Conservation (phyloP, 257 asterid genomes). For the Solanum bukasovii region DNA sequence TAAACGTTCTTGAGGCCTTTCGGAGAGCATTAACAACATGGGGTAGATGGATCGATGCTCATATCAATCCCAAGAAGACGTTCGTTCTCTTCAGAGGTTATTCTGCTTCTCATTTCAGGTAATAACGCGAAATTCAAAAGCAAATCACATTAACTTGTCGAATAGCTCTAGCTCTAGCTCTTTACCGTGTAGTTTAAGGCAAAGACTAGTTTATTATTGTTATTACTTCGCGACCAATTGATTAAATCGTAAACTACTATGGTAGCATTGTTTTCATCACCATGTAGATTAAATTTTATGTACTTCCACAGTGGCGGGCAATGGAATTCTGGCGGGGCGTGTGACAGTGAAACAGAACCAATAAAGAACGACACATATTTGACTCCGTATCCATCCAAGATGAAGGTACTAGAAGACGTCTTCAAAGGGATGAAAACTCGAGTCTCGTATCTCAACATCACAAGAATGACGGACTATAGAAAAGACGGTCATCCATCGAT, state of each 20-base stretch:
- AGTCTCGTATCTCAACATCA: conserved; percentile 47
- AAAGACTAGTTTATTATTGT: neutral
- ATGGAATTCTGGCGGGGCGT: conserved; percentile 74
- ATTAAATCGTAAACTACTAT: neutral
- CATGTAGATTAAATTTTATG: neutral
- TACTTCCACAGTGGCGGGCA: conserved; percentile 52
- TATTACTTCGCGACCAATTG: neutral
- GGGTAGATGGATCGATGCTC: conserved; percentile 70
- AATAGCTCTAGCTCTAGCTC: neutral
- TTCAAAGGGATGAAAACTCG: conserved; percentile 45
- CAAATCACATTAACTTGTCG: neutral
- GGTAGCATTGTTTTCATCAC: neutral
- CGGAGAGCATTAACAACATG: conserved; percentile 58
- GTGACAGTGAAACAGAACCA: conserved; percentile 61
- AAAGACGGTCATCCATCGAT: conserved; percentile 75
- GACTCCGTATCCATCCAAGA: conserved; percentile 38
- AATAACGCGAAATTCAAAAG: neutral
- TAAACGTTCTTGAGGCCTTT: conserved; percentile 52
- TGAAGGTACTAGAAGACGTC: conserved; percentile 43
- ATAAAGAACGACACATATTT: conserved; percentile 53
- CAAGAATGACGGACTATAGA: conserved; percentile 52
- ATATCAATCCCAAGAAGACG: conserved; percentile 38
- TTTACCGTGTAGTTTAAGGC: neutral
- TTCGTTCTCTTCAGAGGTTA: conserved; percentile 56
- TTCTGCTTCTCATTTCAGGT: conserved; percentile 74